These are phyloP conservation scores for Solanum rostratum DNA, from an alignment of 257 asterid species.

Conservation along the genomic window DNA sequence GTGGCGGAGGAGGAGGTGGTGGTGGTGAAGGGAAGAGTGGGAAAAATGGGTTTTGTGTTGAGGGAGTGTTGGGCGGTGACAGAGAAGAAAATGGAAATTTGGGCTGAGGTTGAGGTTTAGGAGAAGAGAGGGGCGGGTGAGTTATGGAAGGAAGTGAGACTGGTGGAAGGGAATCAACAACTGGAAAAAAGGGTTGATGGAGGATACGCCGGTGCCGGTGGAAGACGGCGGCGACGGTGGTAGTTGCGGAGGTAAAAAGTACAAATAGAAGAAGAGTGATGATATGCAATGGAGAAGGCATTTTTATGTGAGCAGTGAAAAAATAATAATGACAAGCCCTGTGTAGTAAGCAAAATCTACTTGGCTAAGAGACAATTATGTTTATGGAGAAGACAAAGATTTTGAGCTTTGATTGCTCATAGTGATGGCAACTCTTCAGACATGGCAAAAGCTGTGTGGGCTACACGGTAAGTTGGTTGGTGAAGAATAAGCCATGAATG, in stretches of 20 bases:
- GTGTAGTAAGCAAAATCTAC: background rate
- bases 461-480: background rate
- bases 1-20: conserved; percentile 27
- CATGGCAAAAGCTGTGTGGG: background rate
- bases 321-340: background rate
- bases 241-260: background rate
- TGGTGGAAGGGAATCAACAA: conserved; percentile 26
- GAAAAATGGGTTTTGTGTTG: conserved; percentile 47
- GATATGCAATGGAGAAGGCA: background rate
- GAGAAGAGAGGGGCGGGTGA: conserved; percentile 29
- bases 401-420: background rate
- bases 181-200: conserved; percentile 59
- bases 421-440: background rate
- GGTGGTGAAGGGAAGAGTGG: conserved; percentile 37
- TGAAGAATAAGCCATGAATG: background rate
- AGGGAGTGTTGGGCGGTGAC: background rate
- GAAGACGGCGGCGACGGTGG: conserved; percentile 16
- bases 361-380: background rate
- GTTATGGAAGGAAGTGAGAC: conserved; percentile 16
- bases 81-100: background rate
- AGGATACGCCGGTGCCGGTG: conserved; percentile 45
- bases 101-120: conserved; percentile 6
- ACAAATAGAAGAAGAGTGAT: background rate
- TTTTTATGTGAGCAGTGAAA: background rate
- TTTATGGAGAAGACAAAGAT: background rate